Evolutionary conservation across 441 rosid species (phyloP).

Genomic region (Adansonia grandidieri): DNA sequence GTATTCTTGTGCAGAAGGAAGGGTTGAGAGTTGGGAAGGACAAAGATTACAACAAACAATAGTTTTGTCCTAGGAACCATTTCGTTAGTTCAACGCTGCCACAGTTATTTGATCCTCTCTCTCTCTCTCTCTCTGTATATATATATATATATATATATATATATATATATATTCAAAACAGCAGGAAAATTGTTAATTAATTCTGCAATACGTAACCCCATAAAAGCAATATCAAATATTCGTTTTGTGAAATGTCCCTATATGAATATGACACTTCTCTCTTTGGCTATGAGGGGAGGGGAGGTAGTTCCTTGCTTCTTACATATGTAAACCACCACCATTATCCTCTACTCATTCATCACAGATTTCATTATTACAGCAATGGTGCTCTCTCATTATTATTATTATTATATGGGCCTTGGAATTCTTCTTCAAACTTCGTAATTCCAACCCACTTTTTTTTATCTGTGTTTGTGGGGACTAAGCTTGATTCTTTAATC

Average conservation of each 20-base stretch:
- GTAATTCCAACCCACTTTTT: background rate
- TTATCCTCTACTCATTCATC: background rate
- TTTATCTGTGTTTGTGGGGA: constrained; percentile 20
- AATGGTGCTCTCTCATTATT: background rate
- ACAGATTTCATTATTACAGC: constrained; percentile 17
- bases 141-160: too few relatives aligned
- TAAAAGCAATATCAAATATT: background rate
- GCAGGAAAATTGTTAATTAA: background rate
- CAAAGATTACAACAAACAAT: background rate
- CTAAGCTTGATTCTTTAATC: constrained; percentile 19
- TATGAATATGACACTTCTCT: background rate
- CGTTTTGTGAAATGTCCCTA: too few relatives aligned
- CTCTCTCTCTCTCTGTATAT: too few relatives aligned
- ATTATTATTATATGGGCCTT: background rate
- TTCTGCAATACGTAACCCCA: background rate
- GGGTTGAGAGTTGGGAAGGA: background rate
- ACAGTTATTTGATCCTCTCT: background rate
- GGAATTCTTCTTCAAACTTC: background rate
- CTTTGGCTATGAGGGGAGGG: background rate
- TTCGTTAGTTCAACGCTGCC: background rate
- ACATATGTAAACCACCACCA: background rate
- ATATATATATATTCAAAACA: background rate
- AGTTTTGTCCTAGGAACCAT: background rate
- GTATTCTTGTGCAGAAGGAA: background rate
- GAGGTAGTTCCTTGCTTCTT: constrained; percentile 12